Evolutionary conservation across 2,329 filamentous ascomycete species (phyloP).

Genomic region (Fusarium burgessii): DNA sequence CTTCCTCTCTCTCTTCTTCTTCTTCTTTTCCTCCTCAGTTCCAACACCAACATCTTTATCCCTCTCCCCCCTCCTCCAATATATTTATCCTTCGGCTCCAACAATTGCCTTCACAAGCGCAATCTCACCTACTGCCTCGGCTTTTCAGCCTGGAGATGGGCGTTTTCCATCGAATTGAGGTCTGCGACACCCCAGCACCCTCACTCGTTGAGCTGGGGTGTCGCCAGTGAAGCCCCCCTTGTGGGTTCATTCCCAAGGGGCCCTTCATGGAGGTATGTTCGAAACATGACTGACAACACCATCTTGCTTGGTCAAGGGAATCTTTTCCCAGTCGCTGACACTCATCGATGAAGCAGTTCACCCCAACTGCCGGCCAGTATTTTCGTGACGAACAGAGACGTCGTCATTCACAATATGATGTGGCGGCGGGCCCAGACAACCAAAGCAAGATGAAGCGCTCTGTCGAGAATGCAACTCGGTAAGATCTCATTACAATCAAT

Average conservation of each 20-base stretch:
- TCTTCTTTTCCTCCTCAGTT: neutral
- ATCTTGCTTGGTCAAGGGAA: constrained; percentile 71
- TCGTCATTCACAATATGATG: constrained; percentile 80
- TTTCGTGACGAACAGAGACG: constrained; percentile 81
- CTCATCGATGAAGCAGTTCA: constrained; percentile 75
- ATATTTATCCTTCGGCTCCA: neutral
- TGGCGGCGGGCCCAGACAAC: no score
- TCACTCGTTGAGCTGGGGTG: neutral
- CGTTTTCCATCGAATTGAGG: no score
- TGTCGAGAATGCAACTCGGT: no score
- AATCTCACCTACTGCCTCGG: no score
- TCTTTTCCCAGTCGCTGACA: constrained; percentile 70
- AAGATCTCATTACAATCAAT: no score
- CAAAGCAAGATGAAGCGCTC: no score
- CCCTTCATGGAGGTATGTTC: no score
- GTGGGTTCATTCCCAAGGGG: no score
- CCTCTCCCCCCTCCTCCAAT: neutral
- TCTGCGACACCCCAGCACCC: no score
- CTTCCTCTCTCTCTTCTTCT: neutral
- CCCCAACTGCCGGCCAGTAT: constrained; percentile 80
- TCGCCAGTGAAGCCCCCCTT: no score
- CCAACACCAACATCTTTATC: neutral
- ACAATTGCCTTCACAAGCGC: neutral
- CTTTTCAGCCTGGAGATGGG: no score
- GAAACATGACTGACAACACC: no score